A percentile compares a stretch with the other conserved stretches of the same genome.
These are phyloP conservation scores for Saccharomycopsis capsularis DNA, from an alignment of 805 yeast genomes.

Conservation along the genomic window DNA sequence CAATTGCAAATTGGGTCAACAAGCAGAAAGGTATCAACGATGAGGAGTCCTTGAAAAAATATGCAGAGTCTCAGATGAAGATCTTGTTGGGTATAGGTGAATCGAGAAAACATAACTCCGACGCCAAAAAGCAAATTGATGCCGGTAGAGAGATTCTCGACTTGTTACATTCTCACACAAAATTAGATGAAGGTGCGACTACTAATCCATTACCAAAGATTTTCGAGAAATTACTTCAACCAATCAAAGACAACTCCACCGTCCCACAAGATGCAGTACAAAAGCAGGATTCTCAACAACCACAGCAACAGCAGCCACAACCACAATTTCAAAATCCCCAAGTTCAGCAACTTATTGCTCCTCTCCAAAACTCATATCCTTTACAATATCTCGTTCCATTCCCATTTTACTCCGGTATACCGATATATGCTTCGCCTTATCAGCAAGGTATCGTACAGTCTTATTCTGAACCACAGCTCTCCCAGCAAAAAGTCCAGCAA, in stretches of 20 bases:
- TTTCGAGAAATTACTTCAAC: constrained; percentile 10
- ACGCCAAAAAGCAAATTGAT: constrained; percentile 34
- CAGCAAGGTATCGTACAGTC: background rate
- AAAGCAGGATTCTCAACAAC: background rate
- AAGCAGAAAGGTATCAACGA: constrained; percentile 41
- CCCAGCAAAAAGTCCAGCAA: background rate
- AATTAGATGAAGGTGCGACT: background rate
- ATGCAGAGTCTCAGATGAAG: constrained; percentile 63
- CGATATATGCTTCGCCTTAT: constrained; percentile 3
- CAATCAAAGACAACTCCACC: constrained; percentile 23
- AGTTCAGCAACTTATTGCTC: constrained; percentile 13
- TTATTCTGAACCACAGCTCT: background rate
- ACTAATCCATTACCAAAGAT: constrained; percentile 10
- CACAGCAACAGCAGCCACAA: constrained; percentile 4
- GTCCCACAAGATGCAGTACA: constrained; percentile 10
- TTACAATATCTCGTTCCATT: constrained; percentile 11
- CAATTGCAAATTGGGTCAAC: constrained; percentile 48
- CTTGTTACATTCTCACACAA: constrained; percentile 38
- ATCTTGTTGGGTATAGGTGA: constrained; percentile 51
- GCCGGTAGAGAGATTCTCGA: constrained; percentile 75
- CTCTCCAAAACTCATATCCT: constrained; percentile 1
- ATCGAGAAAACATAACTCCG: constrained; percentile 26
- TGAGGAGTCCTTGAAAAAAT: constrained; percentile 53
- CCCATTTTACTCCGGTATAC: constrained; percentile 12
- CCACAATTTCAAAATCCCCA: constrained; percentile 24